phyloP scores from a whole-genome alignment of 2,329 filamentous ascomycete genomes.

The Stachybotrys echinatus region DNA sequence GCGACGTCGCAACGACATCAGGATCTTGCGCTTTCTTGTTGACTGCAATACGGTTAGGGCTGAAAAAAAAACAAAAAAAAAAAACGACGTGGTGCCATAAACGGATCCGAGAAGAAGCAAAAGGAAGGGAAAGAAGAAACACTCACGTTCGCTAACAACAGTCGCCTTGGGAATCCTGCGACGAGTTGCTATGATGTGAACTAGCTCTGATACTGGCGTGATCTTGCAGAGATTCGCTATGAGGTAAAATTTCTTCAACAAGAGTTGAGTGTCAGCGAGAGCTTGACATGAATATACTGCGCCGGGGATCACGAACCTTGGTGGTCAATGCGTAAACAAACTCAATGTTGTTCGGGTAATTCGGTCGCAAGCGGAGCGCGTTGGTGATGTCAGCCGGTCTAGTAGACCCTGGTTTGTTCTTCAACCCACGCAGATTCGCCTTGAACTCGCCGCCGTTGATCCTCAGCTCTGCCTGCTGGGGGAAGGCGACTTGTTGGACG shows the following conservation, averaged over 20 bases:
- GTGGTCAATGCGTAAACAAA: constrained; percentile 90
- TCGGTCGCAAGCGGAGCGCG: constrained; percentile 62
- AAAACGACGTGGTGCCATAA: too few relatives aligned
- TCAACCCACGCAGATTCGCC: constrained; percentile 88
- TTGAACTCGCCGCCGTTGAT: constrained; percentile 85
- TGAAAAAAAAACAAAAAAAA: too few relatives aligned
- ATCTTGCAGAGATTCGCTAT: constrained; percentile 71
- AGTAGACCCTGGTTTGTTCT: constrained; percentile 94
- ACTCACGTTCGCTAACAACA: constrained; percentile 79
- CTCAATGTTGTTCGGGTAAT: constrained; percentile 71
- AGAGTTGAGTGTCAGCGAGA: not conserved
- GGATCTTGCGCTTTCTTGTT: constrained; percentile 75
- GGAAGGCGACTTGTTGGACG: constrained; percentile 77
- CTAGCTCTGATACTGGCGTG: constrained; percentile 66
- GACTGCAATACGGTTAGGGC: constrained; percentile 59
- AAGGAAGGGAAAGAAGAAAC: not conserved
- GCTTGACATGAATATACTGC: too few relatives aligned
- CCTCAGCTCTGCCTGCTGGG: constrained; percentile 86
- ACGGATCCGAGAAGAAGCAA: not conserved
- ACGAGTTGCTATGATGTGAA: constrained; percentile 57
- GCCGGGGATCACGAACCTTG: constrained; percentile 56
- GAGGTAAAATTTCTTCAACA: constrained; percentile 63
- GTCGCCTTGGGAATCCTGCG: constrained; percentile 73
- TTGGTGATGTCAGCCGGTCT: constrained; percentile 87
- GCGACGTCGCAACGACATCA: constrained; percentile 85